Evolutionary conservation across 2,329 filamentous ascomycete genomes (phyloP).

Genomic region (Teratosphaeria pseudoeucalypti): DNA sequence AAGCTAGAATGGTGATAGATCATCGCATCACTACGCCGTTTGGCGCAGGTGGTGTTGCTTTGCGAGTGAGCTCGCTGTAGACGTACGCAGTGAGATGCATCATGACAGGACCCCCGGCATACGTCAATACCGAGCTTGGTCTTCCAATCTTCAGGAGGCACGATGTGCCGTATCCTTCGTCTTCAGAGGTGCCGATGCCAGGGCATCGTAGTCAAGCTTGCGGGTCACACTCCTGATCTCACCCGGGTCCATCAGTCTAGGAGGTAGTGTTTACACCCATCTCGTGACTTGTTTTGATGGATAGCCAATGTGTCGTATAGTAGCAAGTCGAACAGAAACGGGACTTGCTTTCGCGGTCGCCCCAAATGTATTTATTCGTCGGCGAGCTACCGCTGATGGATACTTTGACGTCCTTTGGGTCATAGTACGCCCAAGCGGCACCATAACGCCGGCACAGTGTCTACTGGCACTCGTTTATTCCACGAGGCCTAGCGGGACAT

Average conservation of each 20-base stretch:
- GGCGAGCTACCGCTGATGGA: not conserved
- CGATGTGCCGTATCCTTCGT: not conserved
- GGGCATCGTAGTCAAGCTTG: not conserved
- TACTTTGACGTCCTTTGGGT: conserved; percentile 5
- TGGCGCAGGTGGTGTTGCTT: too few relatives aligned
- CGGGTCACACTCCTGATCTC: not conserved
- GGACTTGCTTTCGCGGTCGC: conserved; percentile 4
- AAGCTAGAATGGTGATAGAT: too few relatives aligned
- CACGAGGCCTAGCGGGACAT: conserved; percentile 8
- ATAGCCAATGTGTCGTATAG: conserved; percentile 3
- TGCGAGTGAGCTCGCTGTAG: too few relatives aligned
- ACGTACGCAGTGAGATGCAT: too few relatives aligned
- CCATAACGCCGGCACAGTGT: conserved; percentile 20
- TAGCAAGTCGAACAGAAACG: conserved; percentile 7
- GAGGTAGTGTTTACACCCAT: conserved; percentile 1
- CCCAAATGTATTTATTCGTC: conserved; percentile 5
- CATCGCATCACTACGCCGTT: too few relatives aligned
- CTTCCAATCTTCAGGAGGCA: too few relatives aligned
- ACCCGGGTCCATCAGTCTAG: conserved; percentile 1
- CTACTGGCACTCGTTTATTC: conserved; percentile 20
- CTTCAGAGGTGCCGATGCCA: not conserved
- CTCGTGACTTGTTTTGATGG: not conserved
- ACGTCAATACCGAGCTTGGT: not conserved
- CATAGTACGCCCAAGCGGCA: conserved; percentile 20
- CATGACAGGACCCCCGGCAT: not conserved